Base-by-base conservation (phyloP, 352 stramenopile genomes). In the Globisporangium carolinianum region DNA sequence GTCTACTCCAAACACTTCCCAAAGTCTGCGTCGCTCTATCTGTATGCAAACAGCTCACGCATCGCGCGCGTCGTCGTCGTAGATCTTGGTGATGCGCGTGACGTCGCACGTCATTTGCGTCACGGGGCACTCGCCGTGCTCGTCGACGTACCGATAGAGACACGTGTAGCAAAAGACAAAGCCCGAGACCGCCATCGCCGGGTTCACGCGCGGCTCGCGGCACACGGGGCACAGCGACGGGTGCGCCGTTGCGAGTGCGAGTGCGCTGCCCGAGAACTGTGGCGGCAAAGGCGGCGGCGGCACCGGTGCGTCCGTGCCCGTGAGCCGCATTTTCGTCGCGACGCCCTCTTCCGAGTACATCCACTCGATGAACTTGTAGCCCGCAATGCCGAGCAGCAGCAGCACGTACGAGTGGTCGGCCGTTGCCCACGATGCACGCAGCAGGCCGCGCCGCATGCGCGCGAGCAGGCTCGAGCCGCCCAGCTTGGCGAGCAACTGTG, bases 311-410 rank as follows among this genome's bases (percentile, higher is more conserved):
- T 89, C 71, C 7, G 68, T 71, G 6, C 70, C 71, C 0, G 69
- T 88, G 48, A 84, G 58, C 45, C 72, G 75, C 52, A 87, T 58
- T 53, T 86, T 88, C 24, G 71, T 75, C 0, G 81, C 71, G 9
- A 68, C 69, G 14, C 80, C 83, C 56, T 91, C 83, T 51, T 95
- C 85, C 48, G 81, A 92, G 69, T 95, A 91, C 76, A 95, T 89
- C 85, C 85, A 95, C 62, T 95, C 85, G 47, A 91, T 62, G 49
- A 92, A 87, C 58, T 95, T 95, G 72, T 92, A 95, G 41, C 75
- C 71, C 0, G 83, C 82, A 60, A 95, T 86, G 46, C 81, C 76
- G 18, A 91, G 52, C 32, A 93, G 62, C 14, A 95, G 62, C 49
- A 93, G 63, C 53, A 89, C 74, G 51, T 93, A 90, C 65, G 81